Percentiles rank a stretch among this genome's conserved stretches.
phyloP scores from a whole-genome alignment of 495 filamentous ascomycete genomes.

The Xylaria cubensis region DNA sequence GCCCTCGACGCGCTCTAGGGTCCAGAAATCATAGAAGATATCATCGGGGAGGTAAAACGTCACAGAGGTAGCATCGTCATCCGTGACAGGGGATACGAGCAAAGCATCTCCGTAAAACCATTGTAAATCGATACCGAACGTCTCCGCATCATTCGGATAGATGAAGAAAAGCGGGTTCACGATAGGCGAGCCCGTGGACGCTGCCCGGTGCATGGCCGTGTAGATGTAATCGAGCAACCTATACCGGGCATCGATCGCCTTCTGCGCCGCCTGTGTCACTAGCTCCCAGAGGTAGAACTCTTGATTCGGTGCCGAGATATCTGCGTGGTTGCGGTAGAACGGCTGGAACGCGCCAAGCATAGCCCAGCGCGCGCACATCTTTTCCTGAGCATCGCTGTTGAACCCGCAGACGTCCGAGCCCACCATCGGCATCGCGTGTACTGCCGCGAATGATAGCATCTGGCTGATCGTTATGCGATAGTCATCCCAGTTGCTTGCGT shows the following conservation, averaged over 20 bases:
- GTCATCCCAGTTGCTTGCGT: constrained; percentile 73
- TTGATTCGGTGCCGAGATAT: constrained; percentile 55
- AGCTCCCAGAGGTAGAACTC: constrained; percentile 78
- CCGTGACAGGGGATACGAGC: constrained; percentile 72
- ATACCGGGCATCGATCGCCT: constrained; percentile 73
- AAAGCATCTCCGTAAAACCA: constrained; percentile 77
- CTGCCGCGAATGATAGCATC: constrained; percentile 73
- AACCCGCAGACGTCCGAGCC: constrained; percentile 90
- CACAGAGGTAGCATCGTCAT: constrained; percentile 67
- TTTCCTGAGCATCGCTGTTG: constrained; percentile 70
- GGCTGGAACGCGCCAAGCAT: constrained; percentile 77
- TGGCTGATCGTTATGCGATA: constrained; percentile 74
- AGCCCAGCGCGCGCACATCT: constrained; percentile 83
- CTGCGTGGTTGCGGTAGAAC: constrained; percentile 81
- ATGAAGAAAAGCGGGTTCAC: constrained; percentile 73
- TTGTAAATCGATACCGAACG: constrained; percentile 66
- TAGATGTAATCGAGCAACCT: constrained; percentile 75
- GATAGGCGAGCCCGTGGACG: constrained; percentile 66
- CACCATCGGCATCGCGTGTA: constrained; percentile 84
- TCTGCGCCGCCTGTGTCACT: constrained; percentile 70
- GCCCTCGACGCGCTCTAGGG: constrained; percentile 61
- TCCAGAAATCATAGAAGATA: constrained; percentile 80
- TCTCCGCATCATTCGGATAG: constrained; percentile 70
- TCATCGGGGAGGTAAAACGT: constrained; percentile 76
- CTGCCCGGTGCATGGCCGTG: constrained; percentile 67